Base-by-base conservation (phyloP, 2,329 filamentous ascomycete genomes). In the Fulvia fulva region DNA sequence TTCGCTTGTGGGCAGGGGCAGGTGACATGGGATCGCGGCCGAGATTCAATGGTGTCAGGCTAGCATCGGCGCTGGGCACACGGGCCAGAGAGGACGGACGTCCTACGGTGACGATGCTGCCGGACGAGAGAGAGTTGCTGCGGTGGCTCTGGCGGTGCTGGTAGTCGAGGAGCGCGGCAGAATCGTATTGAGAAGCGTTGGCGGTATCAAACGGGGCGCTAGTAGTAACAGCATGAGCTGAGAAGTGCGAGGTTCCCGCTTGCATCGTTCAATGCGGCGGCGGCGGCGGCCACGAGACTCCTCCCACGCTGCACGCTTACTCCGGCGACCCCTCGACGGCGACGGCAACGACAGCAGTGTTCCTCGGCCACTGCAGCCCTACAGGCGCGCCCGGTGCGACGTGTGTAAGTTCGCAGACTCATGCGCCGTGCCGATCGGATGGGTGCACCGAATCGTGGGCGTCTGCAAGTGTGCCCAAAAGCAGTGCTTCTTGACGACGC, bases 91-190 rank as follows among this genome's bases (percentile, higher is more conserved):
- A 77, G 60, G 72, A 70, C 44, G 76, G 69, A 55, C 76, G 74
- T 65, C 74, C 72, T 66, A 77, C 66, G 12, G 75, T 74, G 56
- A 71, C 69, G 57, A 72, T 68, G 52, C 74, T 73, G 54, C 76
- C 76, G 59, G 76, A 77, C 50, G 76, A 78, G 51, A 74, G 65
- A 32, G 77, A 78, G 64, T 73, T 75, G 53, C 75, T 73, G 64
- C 75, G 75, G 51, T 60, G 59, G 53, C 57, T 56, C 26, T 59
- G 60, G 19, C 55, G 56, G 34, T 50, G 56, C 49, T 57, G 55
- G 44, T 26, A 43, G 28, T 12, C 26, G 53, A 26, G 44, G 45
- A 52, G 21, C 22, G 43, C 49, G 49, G 49, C 34, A 25, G 47
- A 19, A 14, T 50, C 47, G 47, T 21, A 7, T 32, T 50, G 47